Evolutionary conservation across 805 yeast genomes (phyloP).

Genomic region (Metschnikowia hibisci): DNA sequence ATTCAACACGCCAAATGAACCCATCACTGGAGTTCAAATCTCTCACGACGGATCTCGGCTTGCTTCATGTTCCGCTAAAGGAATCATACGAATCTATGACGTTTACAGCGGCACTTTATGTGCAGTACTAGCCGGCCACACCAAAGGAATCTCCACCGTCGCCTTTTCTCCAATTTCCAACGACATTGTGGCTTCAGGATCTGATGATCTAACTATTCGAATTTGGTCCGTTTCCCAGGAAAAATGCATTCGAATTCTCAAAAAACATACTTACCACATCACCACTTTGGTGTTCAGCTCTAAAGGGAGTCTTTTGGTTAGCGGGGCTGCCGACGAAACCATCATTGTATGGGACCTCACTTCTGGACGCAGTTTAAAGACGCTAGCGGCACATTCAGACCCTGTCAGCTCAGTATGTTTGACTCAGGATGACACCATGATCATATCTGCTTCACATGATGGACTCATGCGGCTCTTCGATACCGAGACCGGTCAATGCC

Average conservation of each 20-base stretch:
- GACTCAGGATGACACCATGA: conserved; percentile 73
- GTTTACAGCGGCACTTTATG: conserved; percentile 16
- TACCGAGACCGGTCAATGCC: conserved; percentile 82
- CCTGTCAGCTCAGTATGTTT: conserved; percentile 77
- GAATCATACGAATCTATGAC: conserved; percentile 25
- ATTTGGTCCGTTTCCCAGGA: conserved; percentile 61
- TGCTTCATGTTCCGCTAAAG: conserved; percentile 47
- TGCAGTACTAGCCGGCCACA: conserved; percentile 50
- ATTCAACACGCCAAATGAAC: conserved; percentile 6
- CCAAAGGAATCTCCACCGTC: conserved; percentile 68
- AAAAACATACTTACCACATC: conserved; percentile 84
- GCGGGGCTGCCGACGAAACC: conserved; percentile 89
- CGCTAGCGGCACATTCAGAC: conserved; percentile 89
- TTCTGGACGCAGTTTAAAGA: conserved; percentile 65
- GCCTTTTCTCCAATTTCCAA: conserved; percentile 72
- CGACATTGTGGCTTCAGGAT: conserved; percentile 70
- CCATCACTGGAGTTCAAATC: conserved; percentile 47
- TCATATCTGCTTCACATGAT: conserved; percentile 85
- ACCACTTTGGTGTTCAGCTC: conserved; percentile 64
- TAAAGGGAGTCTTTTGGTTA: conserved; percentile 73
- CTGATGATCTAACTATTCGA: conserved; percentile 79
- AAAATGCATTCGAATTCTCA: conserved; percentile 47
- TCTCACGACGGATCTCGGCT: conserved; percentile 57
- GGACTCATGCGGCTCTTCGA: conserved; percentile 90
- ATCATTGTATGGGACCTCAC: conserved; percentile 85